Evolutionary conservation across 2,329 filamentous ascomycete species (phyloP).

Genomic region (Ophiostoma angusticollis): DNA sequence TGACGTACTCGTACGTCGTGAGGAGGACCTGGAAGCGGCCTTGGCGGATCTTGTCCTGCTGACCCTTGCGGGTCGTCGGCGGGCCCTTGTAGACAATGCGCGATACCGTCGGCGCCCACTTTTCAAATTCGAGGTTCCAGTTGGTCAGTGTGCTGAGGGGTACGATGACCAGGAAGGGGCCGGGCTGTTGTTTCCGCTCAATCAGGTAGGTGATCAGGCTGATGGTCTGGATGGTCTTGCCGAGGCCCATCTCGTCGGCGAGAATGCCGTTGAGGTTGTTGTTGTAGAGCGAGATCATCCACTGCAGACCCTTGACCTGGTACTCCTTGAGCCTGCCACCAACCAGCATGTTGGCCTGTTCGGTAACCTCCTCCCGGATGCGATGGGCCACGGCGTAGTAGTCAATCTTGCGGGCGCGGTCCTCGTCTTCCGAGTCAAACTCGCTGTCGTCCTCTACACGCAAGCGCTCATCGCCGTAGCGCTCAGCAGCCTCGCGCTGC

Average conservation of each 20-base stretch:
- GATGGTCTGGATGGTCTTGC: conserved; percentile 98
- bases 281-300: conserved; percentile 99
- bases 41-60: conserved; percentile 87
- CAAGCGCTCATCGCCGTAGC: conserved; percentile 54
- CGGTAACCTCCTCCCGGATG: conserved; percentile 79
- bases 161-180: conserved; percentile 92
- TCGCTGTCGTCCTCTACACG: conserved; percentile 52
- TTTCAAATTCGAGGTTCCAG: conserved; percentile 97
- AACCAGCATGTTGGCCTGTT: conserved; percentile 74
- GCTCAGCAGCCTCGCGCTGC: conserved; percentile 69
- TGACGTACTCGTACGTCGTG: conserved; percentile 98
- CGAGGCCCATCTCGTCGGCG: conserved; percentile 98
- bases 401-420: conserved; percentile 72
- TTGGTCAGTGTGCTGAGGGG: conserved; percentile 94
- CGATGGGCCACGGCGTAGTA: conserved; percentile 98
- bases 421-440: conserved; percentile 55
- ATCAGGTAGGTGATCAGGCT: conserved; percentile 95
- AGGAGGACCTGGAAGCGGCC: conserved; percentile 92
- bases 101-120: conserved; percentile 82
- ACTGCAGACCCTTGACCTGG: conserved; percentile 94
- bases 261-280: conserved; percentile 99
- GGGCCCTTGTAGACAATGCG: conserved; percentile 96
- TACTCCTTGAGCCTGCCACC: conserved; percentile 94
- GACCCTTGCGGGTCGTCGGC: conserved; percentile 72
- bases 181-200: conserved; percentile 82